These are phyloP conservation scores for Simplicillium aogashimaense DNA, from an alignment of 2,329 filamentous ascomycete genomes.

Conservation along the genomic window DNA sequence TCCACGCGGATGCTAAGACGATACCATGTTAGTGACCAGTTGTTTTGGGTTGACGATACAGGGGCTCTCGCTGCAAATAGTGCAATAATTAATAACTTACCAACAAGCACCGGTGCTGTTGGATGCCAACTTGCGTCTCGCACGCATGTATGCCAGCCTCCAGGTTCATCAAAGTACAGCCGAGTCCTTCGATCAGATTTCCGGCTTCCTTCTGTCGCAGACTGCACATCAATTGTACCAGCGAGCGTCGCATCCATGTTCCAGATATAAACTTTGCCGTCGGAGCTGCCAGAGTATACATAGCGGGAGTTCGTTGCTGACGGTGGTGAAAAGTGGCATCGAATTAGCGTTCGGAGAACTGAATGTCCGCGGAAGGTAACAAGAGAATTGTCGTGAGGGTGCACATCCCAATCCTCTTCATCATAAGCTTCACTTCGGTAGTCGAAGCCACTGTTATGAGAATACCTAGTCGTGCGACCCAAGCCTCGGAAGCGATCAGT, in stretches of 20 bases:
- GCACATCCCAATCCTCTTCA: constrained; percentile 46
- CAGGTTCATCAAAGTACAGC: constrained; percentile 45
- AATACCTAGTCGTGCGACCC: constrained; percentile 40
- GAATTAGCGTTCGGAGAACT: constrained; percentile 81
- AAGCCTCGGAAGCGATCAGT: constrained; percentile 51
- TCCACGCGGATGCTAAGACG: constrained; percentile 65
- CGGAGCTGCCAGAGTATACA: constrained; percentile 84
- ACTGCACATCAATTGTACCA: constrained; percentile 65
- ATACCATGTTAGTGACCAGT: no score
- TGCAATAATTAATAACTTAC: constrained; percentile 28
- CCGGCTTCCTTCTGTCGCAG: constrained; percentile 55
- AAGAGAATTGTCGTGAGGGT: constrained; percentile 78
- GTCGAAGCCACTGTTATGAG: constrained; percentile 53
- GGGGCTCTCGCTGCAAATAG: no score
- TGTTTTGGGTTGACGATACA: no score
- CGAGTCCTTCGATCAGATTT: constrained; percentile 44
- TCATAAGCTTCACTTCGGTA: constrained; percentile 63
- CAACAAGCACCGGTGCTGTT: constrained; percentile 65
- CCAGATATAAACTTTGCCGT: constrained; percentile 85
- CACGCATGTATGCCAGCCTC: constrained; percentile 66
- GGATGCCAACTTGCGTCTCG: constrained; percentile 90
- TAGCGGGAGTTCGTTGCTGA: constrained; percentile 81
- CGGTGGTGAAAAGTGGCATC: constrained; percentile 90
- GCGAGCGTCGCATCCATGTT: constrained; percentile 86
- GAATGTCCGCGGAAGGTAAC: constrained; percentile 90